Conservation (phyloP, 257 asterid genomes). For the Solanum chmielewskii region DNA sequence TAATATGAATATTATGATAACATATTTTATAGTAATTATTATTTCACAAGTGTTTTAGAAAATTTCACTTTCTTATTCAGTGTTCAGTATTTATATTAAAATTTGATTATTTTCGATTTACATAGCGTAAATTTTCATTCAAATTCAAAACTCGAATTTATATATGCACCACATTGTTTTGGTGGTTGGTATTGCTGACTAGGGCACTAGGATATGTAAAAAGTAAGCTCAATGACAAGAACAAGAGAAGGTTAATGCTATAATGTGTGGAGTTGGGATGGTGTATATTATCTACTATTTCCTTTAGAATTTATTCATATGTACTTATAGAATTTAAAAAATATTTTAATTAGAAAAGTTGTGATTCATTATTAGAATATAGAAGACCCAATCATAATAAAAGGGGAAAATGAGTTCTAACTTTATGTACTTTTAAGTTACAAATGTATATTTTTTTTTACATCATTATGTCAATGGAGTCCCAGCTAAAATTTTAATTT, state of each 20-base stretch:
- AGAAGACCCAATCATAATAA: not conserved
- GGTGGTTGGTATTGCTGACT: not conserved
- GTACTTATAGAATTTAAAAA: too few relatives aligned
- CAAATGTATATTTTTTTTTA: too few relatives aligned
- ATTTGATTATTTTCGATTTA: too few relatives aligned
- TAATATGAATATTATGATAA: too few relatives aligned
- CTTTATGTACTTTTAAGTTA: not conserved
- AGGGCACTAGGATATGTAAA: not conserved
- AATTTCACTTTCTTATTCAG: too few relatives aligned
- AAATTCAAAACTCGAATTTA: too few relatives aligned
- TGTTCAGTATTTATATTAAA: not conserved
- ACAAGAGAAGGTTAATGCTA: not conserved
- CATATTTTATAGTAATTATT: too few relatives aligned
- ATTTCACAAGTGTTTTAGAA: too few relatives aligned
- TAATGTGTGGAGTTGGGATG: not conserved
- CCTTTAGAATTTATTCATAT: not conserved
- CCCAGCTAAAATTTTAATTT: too few relatives aligned
- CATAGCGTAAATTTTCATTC: accelerated
- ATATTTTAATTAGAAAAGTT: not conserved
- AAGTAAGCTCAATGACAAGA: not conserved
- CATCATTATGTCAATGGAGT: not conserved
- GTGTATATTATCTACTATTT: not conserved
- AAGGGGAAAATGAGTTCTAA: not conserved
- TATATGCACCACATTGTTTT: not conserved
- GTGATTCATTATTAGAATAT: not conserved